Evolutionary conservation across 1,284 basidiomycete species (phyloP), one percentile per base, ranked within the genome.

Genomic region (Xerocomus amazonicus): DNA sequence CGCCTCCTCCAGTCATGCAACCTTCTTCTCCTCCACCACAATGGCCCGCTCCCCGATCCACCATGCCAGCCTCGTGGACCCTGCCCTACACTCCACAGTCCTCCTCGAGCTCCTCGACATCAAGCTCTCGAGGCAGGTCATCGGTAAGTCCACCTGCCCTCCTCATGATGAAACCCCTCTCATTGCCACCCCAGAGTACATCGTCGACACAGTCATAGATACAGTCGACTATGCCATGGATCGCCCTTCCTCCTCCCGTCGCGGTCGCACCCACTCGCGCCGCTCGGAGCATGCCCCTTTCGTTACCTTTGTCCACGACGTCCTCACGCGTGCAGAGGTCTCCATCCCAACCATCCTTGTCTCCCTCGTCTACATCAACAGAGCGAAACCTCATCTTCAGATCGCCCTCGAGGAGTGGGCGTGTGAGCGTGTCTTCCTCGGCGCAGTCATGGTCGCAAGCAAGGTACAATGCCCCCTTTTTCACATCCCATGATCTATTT

Each of bases 401-500:
- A 87, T 87, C 55, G 84, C 84, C 12, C 70, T 86, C 55, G 84
- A 86, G 63, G 81, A 87, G 58, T 87, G 85, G 84, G 84, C 85
- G n/a, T 74, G 82, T 43, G 86, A 87, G 65, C 78, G 84, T 50
- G 84, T 87, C 19, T 87, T 87, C 67, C 74, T 87, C 35, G 84
- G 84, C 47, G 81, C 85, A 31, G 63, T 88, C 55, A 87, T 87
- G 63, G 71, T 79, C 36, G 85, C 84, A 6, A 82, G 80, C 70
- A 87, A 87, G 76, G 84, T 85, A 66, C 62, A 68, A 19, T 46
- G 4, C 32, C 39, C 27, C n/a, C 39, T 47, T 40, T 50, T 55
- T 47, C 55, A n/a, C 35, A 53, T 53, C 39, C 33, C 50, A 45
- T 59, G 43, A 39, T 42, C 46, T 16, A 53, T 64, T 48, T 52